phyloP scores from a whole-genome alignment of 495 filamentous ascomycete genomes.

The Neurospora sp. region DNA sequence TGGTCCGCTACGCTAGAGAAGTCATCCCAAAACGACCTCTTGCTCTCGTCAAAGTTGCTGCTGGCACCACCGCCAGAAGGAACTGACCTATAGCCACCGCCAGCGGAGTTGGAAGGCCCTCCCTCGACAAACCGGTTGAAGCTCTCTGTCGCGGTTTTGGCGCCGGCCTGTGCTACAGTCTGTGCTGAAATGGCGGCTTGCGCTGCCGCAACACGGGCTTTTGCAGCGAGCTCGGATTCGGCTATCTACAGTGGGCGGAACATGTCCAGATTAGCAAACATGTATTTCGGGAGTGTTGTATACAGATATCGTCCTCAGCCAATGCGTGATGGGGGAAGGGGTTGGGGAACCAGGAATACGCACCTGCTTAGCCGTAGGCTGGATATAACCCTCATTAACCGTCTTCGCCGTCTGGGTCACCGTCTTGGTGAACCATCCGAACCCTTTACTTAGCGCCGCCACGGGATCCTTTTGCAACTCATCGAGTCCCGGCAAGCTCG shows the following conservation, averaged over 20 bases:
- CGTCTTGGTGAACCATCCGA: constrained; percentile 83
- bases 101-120: constrained; percentile 8
- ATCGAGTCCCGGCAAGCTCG: constrained; percentile 53
- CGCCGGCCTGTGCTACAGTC: constrained; percentile 41
- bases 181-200: constrained; percentile 47
- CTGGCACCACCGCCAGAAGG: constrained; percentile 6
- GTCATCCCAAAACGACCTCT: constrained; percentile 87
- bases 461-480: constrained; percentile 88
- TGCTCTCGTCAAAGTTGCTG: constrained; percentile 44
- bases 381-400: constrained; percentile 78
- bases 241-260: constrained; percentile 43
- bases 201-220: constrained; percentile 62
- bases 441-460: constrained; percentile 77
- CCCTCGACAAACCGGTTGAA: constrained; percentile 77
- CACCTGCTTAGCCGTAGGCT: constrained; percentile 82
- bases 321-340: background rate
- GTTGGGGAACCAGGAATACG: constrained; percentile 8
- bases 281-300: background rate
- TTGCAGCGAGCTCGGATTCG: constrained; percentile 78
- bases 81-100: constrained; percentile 19
- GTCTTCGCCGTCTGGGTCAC: constrained; percentile 83
- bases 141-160: constrained; percentile 60
- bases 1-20: constrained; percentile 46
- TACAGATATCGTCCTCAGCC: background rate
- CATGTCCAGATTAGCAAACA: background rate